phyloP scores from a whole-genome alignment of 345 rosid genomes.

The Cardamine chenopodiifolia region DNA sequence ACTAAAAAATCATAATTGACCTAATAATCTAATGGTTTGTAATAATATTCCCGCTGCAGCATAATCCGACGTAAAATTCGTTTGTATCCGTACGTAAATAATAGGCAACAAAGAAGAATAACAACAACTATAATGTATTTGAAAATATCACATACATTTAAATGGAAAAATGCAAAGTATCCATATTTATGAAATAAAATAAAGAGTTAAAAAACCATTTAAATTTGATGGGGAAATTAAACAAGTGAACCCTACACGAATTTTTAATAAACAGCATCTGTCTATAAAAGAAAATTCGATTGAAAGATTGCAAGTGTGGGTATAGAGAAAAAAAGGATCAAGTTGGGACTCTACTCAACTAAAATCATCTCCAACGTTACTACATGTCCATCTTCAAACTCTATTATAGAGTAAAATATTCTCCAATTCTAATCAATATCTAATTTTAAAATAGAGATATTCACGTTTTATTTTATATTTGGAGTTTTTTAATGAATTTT shows the following conservation, averaged over 20 bases:
- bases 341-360: too few species aligned
- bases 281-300: not conserved
- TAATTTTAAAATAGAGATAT: too few species aligned
- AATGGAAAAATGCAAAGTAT: not conserved
- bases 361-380: too few species aligned
- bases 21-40: too few species aligned
- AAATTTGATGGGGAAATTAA: not conserved
- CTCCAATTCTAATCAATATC: too few species aligned
- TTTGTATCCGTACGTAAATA: not conserved
- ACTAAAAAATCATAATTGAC: not conserved
- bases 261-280: constrained; percentile 1
- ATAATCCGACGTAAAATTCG: not conserved
- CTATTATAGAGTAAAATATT: too few species aligned
- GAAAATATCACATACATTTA: not conserved
- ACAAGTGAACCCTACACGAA: constrained; percentile 19
- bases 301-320: not conserved
- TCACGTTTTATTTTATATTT: too few species aligned
- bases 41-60: not conserved
- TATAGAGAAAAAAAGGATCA: not conserved
- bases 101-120: not conserved
- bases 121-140: not conserved
- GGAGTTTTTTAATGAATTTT: too few species aligned
- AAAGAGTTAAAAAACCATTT: not conserved
- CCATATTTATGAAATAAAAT: not conserved
- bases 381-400: too few species aligned